Evolutionary conservation across 2,329 filamentous ascomycete species (phyloP).

Genomic region (Rhexocercosporidium sp.): DNA sequence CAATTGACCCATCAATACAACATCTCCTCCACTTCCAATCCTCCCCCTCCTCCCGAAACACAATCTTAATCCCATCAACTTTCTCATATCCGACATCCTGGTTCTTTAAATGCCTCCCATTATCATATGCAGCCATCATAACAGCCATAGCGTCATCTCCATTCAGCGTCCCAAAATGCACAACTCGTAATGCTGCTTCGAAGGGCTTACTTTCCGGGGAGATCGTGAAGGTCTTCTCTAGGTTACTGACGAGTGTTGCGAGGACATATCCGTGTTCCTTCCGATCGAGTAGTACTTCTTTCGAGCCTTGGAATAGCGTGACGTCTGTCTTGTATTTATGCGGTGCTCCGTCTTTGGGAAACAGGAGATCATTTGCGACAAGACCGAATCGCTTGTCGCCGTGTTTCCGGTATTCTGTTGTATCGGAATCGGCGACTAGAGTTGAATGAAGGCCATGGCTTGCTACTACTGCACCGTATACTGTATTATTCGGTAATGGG

Average conservation of each 20-base stretch:
- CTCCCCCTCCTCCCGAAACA: slow-evolving; percentile 73
- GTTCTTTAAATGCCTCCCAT: slow-evolving; percentile 60
- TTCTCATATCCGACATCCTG: slow-evolving; percentile 72
- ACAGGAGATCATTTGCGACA: slow-evolving; percentile 79
- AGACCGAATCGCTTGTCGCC: slow-evolving; percentile 82
- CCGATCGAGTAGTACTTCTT: slow-evolving; percentile 43
- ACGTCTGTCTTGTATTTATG: slow-evolving; percentile 63
- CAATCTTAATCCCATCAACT: slow-evolving; percentile 69
- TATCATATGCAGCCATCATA: slow-evolving; percentile 69
- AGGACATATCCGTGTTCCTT: slow-evolving; percentile 77
- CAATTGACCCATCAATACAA: slow-evolving; percentile 91
- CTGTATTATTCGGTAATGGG: slow-evolving; percentile 36
- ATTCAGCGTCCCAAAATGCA: slow-evolving; percentile 74
- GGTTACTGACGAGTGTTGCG: slow-evolving; percentile 75
- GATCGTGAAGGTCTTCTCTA: slow-evolving; percentile 83
- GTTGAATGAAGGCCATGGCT: slow-evolving; percentile 91
- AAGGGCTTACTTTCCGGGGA: slow-evolving; percentile 74
- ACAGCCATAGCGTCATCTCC: slow-evolving; percentile 75
- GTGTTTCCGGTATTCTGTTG: slow-evolving; percentile 76
- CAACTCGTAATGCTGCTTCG: slow-evolving; percentile 71
- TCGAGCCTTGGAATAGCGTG: slow-evolving; percentile 41
- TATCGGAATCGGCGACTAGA: slow-evolving; percentile 91
- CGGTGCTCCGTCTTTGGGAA: slow-evolving; percentile 51
- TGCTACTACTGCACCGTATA: slow-evolving; percentile 81
- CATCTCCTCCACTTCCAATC: slow-evolving; percentile 75